Base-by-base conservation (phyloP, 2,329 filamentous ascomycete species). In the Massarina eburnea region DNA sequence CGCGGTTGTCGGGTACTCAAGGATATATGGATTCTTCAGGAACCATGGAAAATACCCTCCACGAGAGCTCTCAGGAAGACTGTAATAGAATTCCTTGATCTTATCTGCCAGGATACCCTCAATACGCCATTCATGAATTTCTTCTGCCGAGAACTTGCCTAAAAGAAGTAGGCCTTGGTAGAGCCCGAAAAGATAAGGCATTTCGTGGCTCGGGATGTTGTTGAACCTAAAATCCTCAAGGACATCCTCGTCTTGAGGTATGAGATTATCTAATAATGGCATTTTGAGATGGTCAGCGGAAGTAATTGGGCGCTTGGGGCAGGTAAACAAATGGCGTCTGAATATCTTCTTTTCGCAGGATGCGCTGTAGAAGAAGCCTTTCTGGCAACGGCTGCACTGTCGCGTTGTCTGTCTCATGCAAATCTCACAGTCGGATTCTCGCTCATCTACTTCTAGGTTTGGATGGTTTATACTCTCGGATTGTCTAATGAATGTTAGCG, bases 201-300 rank as follows among this genome's bases (percentile, higher is more conserved):
- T 30, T 27, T 63, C 53, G 3, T 4, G 21, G 21, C 9, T 35
- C 30, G 36, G 46, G 15, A 58, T 32, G 36, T 61, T 49, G 33
- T 58, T 58, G 39, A 66, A 66, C 10, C 62, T 54, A 41, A 62
- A 66, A 43, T 64, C 58, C 51, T 59, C 41, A 5, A 62, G 52
- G 29, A 64, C 57, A 26, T 59, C 57, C 39, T 57, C 51, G 18
- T 66, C 61, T 27, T 44, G 9, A 40, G 59, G 58, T 33, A 66
- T 46, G 12, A 45, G 15, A 39, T 66, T 59, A 21, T 57, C 39
- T 12, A 7, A 43, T 15, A 59, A 33, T 35, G 45, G 47, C 36
- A 54, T 48, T 40, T 43, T 62, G 18, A 66, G 58, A 54, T 57
- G 60, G 46, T 63, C 59, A 9, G 57, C 59, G 8, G 59, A 52